phyloP scores from a whole-genome alignment of 2,329 filamentous ascomycete genomes.

The Didymella sp. region DNA sequence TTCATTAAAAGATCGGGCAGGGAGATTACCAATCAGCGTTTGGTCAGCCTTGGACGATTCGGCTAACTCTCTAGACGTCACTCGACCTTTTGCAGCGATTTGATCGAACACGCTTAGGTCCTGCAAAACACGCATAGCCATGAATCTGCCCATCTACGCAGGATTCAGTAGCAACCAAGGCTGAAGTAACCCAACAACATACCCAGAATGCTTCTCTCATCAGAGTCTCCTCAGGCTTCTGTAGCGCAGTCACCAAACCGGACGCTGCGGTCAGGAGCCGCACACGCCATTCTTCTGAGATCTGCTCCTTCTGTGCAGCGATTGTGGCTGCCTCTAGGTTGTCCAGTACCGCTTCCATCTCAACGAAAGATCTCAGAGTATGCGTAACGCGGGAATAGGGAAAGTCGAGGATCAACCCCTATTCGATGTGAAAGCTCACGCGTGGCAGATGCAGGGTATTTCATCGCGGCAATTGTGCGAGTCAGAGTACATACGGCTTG shows the following conservation, averaged over 20 bases:
- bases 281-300: not conserved
- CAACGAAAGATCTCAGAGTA: not conserved
- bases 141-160: constrained; percentile 4
- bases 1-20: not conserved
- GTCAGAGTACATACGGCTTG: no score
- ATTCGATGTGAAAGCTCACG: not conserved
- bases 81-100: not conserved
- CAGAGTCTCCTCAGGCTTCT: constrained; percentile 1
- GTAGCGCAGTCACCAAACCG: not conserved
- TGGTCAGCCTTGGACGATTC: constrained; percentile 1
- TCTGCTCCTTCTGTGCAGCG: not conserved
- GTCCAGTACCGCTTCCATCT: not conserved
- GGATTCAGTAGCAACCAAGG: not conserved
- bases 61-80: constrained; percentile 10
- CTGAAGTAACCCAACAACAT: not conserved
- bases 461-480: not conserved
- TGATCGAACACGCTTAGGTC: constrained; percentile 4
- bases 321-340: not conserved
- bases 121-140: constrained; percentile 8
- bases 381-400: not conserved
- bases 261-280: not conserved
- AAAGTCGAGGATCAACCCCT: not conserved
- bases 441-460: not conserved
- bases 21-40: not conserved
- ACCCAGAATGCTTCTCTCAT: constrained; percentile 6